Evolutionary conservation across 768 basidiomycete genomes (phyloP).

Genomic region (Pleurotus eryngii): DNA sequence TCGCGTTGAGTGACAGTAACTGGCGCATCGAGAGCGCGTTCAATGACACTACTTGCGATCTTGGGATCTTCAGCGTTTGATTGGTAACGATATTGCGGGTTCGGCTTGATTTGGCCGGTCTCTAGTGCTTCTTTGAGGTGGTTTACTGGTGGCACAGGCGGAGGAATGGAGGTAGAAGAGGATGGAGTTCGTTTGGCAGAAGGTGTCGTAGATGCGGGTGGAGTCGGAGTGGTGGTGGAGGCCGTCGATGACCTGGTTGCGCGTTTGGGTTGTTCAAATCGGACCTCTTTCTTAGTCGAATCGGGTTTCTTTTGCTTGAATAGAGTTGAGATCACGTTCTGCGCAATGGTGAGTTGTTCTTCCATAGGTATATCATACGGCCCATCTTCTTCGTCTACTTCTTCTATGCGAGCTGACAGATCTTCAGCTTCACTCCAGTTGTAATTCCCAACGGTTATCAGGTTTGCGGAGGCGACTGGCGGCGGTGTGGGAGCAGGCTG

Average conservation of each 20-base stretch:
- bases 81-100: conserved; percentile 12
- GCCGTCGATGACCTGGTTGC: not conserved
- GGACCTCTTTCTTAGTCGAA: not conserved
- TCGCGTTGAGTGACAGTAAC: conserved; percentile 15
- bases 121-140: not conserved
- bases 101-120: not conserved
- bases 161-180: not conserved
- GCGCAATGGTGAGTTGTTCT: not conserved
- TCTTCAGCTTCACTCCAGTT: not conserved
- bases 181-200: not conserved
- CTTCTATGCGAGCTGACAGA: not conserved
- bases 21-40: conserved; percentile 9
- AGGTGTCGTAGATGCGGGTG: not conserved
- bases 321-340: conserved; percentile 1
- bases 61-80: conserved; percentile 13
- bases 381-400: not conserved
- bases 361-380: conserved; percentile 1
- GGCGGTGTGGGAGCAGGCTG: not conserved
- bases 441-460: not conserved
- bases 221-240: not conserved
- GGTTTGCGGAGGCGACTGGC: not conserved
- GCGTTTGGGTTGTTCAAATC: not conserved
- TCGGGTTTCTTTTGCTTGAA: conserved; percentile 1
- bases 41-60: conserved; percentile 2
- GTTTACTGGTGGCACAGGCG: not conserved